Evolutionary conservation across 495 filamentous ascomycete genomes (phyloP).

Genomic region (Gamarada debralockiae): DNA sequence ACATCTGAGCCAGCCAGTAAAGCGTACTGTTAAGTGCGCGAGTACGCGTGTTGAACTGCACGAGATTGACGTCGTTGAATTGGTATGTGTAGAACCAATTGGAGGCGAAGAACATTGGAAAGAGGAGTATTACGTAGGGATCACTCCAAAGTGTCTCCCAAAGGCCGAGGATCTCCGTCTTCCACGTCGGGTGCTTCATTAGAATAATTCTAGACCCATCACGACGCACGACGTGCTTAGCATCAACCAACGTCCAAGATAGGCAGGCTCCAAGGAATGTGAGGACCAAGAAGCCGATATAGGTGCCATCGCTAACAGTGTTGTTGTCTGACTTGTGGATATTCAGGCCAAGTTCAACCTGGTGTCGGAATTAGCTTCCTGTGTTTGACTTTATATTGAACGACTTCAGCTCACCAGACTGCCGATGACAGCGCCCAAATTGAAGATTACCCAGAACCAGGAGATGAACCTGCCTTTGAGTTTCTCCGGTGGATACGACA

Average conservation of each 20-base stretch:
- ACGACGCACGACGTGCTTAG: constrained; percentile 68
- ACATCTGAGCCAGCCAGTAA: constrained; percentile 85
- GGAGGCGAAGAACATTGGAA: constrained; percentile 78
- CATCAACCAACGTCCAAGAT: constrained; percentile 65
- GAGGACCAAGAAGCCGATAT: constrained; percentile 82
- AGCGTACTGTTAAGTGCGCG: constrained; percentile 76
- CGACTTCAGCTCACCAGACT: constrained; percentile 33
- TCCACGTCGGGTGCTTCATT: constrained; percentile 80
- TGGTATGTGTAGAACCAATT: constrained; percentile 75
- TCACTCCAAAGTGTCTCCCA: constrained; percentile 65
- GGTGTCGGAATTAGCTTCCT: too few relatives aligned
- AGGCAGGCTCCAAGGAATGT: constrained; percentile 72
- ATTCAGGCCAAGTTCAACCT: constrained; percentile 78
- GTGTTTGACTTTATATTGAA: too few relatives aligned
- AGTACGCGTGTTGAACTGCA: constrained; percentile 77
- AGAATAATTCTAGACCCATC: constrained; percentile 80
- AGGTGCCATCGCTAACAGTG: constrained; percentile 76
- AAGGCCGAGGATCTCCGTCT: constrained; percentile 70
- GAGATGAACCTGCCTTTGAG: constrained; percentile 84
- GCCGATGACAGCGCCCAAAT: constrained; percentile 84
- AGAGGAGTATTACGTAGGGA: constrained; percentile 76
- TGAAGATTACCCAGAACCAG: constrained; percentile 93
- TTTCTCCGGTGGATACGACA: constrained; percentile 79
- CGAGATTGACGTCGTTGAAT: constrained; percentile 54
- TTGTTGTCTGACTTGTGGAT: constrained; percentile 53